Percentiles rank a stretch among this genome's conserved stretches.
These are phyloP conservation scores for Pseudogymnoascus sp. DNA, from an alignment of 2,329 filamentous ascomycete species.

Conservation along the genomic window DNA sequence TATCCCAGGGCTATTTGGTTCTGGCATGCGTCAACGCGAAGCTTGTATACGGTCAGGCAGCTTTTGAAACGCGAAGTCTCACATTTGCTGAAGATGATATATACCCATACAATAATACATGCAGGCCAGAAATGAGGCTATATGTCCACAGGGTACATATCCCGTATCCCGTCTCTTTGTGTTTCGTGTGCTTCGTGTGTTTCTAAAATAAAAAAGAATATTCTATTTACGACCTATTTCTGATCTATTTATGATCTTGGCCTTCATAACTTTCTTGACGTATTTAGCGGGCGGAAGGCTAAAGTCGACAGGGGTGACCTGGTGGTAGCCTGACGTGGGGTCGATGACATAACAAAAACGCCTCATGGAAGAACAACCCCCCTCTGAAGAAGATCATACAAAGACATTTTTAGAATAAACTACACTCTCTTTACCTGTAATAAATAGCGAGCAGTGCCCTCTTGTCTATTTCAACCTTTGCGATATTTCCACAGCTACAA, in stretches of 20 bases:
- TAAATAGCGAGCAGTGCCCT: background rate
- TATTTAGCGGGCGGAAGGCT: constrained; percentile 6
- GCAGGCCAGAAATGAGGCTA: background rate
- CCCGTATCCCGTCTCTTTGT: background rate
- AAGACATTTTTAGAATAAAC: background rate
- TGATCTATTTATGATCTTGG: background rate
- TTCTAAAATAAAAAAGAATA: background rate
- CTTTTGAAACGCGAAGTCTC: background rate
- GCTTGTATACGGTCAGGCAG: background rate
- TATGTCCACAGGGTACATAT: background rate
- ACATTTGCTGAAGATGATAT: background rate
- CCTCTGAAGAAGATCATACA: background rate
- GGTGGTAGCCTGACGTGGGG: background rate
- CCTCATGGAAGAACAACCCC: background rate
- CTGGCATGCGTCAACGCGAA: background rate
- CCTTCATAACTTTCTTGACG: constrained; percentile 1
- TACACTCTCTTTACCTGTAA: background rate
- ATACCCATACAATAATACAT: background rate
- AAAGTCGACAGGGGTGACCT: background rate
- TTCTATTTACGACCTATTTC: background rate
- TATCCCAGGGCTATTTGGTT: background rate
- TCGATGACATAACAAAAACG: constrained; percentile 4
- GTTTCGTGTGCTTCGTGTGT: background rate
- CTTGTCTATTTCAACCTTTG: background rate
- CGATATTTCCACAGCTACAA: background rate